Percentiles rank a stretch among this genome's conserved stretches.
These are phyloP conservation scores for Mycena galericulata DNA, from an alignment of 768 basidiomycete genomes.

Conservation along the genomic window DNA sequence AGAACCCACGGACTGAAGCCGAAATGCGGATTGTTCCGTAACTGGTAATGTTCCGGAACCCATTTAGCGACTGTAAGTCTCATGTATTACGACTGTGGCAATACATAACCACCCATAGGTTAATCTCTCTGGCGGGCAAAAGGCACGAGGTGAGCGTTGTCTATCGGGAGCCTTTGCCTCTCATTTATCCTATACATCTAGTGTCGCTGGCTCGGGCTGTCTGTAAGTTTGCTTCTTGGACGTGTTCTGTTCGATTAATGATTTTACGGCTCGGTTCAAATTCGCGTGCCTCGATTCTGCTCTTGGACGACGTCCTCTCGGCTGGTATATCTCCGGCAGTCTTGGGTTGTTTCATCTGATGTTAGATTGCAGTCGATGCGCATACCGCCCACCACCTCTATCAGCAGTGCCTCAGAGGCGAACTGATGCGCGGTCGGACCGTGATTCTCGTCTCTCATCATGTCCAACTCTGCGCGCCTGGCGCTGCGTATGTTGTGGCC, in stretches of 20 bases:
- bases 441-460: slow-evolving; percentile 97
- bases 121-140: slow-evolving; percentile 50
- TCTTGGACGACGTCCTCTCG: slow-evolving; percentile 86
- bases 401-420: slow-evolving; percentile 84
- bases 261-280: slow-evolving; percentile 58
- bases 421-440: slow-evolving; percentile 83
- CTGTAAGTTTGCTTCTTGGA: neutral
- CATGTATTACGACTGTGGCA: too few relatives aligned
- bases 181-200: slow-evolving; percentile 6
- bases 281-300: slow-evolving; percentile 73
- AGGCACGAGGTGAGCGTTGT: slow-evolving; percentile 19
- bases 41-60: too few relatives aligned
- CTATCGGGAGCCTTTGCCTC: neutral
- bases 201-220: slow-evolving; percentile 85
- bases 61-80: too few relatives aligned
- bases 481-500: slow-evolving; percentile 84
- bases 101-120: neutral
- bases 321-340: slow-evolving; percentile 48
- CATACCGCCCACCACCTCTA: slow-evolving; percentile 93
- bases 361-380: slow-evolving; percentile 73
- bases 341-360: neutral
- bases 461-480: slow-evolving; percentile 86
- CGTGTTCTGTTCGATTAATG: neutral
- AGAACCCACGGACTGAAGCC: too few relatives aligned
- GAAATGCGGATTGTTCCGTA: too few relatives aligned